Evolutionary conservation across 768 basidiomycete genomes (phyloP).

Genomic region (Pleurotus djamor): DNA sequence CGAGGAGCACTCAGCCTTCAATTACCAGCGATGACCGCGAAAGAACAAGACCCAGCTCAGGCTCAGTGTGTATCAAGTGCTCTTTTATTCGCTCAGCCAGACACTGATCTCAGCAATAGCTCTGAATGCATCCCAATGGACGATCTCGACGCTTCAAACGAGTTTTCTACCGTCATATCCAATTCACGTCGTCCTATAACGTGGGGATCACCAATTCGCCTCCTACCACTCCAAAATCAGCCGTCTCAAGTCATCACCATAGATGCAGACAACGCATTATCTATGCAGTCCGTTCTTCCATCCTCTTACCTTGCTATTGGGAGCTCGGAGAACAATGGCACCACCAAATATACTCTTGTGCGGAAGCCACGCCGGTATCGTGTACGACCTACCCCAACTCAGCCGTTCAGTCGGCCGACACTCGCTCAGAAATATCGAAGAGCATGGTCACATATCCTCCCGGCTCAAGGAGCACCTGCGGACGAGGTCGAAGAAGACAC

Average conservation of each 20-base stretch:
- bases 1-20: too few relatives aligned
- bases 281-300: background rate
- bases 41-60: too few relatives aligned
- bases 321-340: background rate
- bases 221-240: background rate
- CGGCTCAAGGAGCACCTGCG: too few relatives aligned
- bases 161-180: too few relatives aligned
- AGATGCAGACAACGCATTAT: background rate
- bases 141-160: background rate
- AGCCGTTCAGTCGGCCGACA: background rate
- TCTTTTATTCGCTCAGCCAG: too few relatives aligned
- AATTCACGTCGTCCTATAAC: background rate
- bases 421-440: too few relatives aligned
- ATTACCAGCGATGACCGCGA: too few relatives aligned
- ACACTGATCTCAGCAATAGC: too few relatives aligned
- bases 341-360: background rate
- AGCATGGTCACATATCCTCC: too few relatives aligned
- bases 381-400: background rate
- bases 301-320: background rate
- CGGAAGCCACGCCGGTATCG: background rate
- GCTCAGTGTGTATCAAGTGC: too few relatives aligned
- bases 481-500: too few relatives aligned
- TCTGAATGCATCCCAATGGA: background rate
- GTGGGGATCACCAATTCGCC: background rate
- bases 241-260: background rate